Percentiles rank a stretch among this genome's conserved stretches.
Evolutionary conservation across 441 rosid genomes (phyloP).

Genomic region (Eutrema salsugineum): DNA sequence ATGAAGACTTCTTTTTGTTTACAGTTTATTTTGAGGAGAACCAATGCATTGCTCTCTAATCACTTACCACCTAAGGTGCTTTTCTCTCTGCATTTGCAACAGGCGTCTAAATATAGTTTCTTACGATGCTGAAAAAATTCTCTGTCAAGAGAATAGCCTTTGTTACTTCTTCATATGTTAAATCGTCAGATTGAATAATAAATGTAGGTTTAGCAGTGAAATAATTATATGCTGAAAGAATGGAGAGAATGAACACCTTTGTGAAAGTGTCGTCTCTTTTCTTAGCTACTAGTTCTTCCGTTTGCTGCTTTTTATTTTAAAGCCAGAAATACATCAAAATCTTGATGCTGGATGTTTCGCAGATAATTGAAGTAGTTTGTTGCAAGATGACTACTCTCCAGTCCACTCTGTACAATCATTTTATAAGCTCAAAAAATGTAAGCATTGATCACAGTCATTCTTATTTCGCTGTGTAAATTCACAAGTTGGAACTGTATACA

Average conservation of each 20-base stretch:
- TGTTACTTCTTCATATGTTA: background rate
- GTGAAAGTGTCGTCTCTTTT: background rate
- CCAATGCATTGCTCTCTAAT: conserved; percentile 90
- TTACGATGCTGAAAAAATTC: background rate
- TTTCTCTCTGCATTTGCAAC: conserved; percentile 17
- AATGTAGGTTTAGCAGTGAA: background rate
- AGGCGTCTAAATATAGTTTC: conserved; percentile 4
- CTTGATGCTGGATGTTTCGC: conserved; percentile 37
- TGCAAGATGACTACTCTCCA: conserved; percentile 97
- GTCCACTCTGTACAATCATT: conserved; percentile 79
- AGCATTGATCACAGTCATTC: conserved; percentile 30
- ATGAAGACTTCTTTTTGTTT: conserved; percentile 17
- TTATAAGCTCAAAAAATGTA: conserved; percentile 96
- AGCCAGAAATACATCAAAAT: conserved; percentile 10
- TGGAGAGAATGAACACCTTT: background rate
- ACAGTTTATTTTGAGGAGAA: conserved; percentile 99
- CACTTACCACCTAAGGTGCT: conserved; percentile 97
- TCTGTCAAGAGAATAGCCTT: background rate
- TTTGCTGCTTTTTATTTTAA: conserved; percentile 5
- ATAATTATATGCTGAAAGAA: background rate
- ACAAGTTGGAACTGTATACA: conserved; percentile 31
- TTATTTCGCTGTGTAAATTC: conserved; percentile 32
- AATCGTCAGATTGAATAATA: conserved; percentile 1
- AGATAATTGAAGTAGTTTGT: conserved; percentile 98
- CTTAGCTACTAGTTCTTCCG: conserved; percentile 4